Base-by-base conservation (phyloP, 2,329 filamentous ascomycete genomes). In the Incumbomyces delicatus region DNA sequence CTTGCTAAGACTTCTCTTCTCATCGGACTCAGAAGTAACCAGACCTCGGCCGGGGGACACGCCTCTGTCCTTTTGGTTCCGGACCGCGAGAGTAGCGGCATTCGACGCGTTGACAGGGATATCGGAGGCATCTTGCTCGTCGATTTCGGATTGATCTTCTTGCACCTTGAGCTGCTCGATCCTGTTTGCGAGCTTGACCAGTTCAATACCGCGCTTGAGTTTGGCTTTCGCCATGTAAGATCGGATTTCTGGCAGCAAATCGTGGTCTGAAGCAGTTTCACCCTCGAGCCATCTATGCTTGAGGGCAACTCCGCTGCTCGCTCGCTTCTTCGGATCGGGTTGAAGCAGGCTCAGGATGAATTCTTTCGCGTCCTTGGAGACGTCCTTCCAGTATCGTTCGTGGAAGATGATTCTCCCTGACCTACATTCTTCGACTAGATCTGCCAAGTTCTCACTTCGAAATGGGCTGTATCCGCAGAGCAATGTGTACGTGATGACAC, bases 391-490 rank as follows among this genome's bases (percentile, higher is more conserved):
- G 71, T 96, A 98, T 48, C 90, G 81, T 63, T 95, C 89, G 65
- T 98, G 92, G 77, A 96, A 98, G 45, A 95, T 78, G 50, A 98
- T 85, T 42, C 81, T 78, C 34, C 81, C 84, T 51, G 78, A 81
- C 59, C 80, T 87, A 70, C 89, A 96, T 69, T 98, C 92, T 53
- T 95, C 87, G 56, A 98, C 94, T 55, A 98, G 75, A 60, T 96
- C 92, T 55, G 84, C 78, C 41, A 98, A 74, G 60, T 86, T 95
- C 71, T 98, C 92, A 52, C 88, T 92, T 57, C 92, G 83, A 78
- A 98, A 98, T 16, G 92, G 92, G 37, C 90, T 95, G 72, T 98
- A 98, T 57, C 92, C 92, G 64, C 94, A 98, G 43, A 98, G 84
- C 22, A 98, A 76, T 13, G 92, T 98, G 69, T 98, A 98, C 35